Percentiles rank a stretch among this genome's conserved stretches.
Conservation (phyloP, 176 grass and related monocot genomes). For the Saccharum spontaneum region DNA sequence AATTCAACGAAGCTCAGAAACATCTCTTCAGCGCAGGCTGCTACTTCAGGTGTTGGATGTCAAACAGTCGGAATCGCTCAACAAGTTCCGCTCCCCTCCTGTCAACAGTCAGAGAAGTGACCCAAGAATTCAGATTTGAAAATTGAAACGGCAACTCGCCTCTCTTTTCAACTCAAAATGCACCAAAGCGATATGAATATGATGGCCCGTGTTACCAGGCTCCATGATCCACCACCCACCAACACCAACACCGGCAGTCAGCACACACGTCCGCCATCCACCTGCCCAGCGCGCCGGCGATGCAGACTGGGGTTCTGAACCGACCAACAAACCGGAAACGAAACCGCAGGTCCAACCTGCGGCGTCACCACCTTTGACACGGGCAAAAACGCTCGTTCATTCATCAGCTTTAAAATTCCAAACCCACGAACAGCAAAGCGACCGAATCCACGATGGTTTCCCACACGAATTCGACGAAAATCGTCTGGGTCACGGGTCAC, state of each 20-base stretch:
- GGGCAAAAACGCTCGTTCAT: background rate
- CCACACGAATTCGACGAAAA: conserved; percentile 20
- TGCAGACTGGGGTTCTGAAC: background rate
- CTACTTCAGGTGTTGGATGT: background rate
- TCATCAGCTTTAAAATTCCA: background rate
- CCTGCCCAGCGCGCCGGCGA: conserved; percentile 5
- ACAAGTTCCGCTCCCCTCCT: background rate
- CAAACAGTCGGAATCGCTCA: conserved; percentile 29
- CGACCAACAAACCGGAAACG: conserved; percentile 19
- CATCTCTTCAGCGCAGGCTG: background rate
- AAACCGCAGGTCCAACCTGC: conserved; percentile 31
- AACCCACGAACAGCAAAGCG: conserved; percentile 6
- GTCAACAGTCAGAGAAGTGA: conserved; percentile 37
- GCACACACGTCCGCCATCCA: background rate
- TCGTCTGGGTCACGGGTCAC: background rate
- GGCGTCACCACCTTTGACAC: conserved; percentile 28
- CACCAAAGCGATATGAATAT: background rate
- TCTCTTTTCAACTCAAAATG: conserved; percentile 3
- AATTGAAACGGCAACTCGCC: background rate
- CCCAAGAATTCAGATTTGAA: conserved; percentile 16
- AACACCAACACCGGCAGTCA: background rate
- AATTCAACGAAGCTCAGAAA: background rate
- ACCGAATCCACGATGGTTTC: conserved; percentile 25
- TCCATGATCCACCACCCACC: conserved; percentile 51
- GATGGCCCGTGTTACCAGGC: conserved; percentile 27